Conservation (phyloP, 768 basidiomycete species). For the Termitomyces sp. region DNA sequence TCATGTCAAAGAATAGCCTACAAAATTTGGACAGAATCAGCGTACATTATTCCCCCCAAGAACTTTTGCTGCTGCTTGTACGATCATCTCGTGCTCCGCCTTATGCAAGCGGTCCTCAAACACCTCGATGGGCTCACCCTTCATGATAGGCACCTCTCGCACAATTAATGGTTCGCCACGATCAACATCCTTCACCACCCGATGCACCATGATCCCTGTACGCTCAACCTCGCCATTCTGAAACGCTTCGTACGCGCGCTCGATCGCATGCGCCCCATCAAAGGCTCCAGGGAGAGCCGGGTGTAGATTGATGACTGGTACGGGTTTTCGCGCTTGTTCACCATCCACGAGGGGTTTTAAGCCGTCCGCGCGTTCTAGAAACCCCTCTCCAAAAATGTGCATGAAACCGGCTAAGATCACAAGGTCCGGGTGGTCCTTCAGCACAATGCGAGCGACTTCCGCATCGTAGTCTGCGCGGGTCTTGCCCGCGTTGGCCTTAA, state of each 20-base stretch:
- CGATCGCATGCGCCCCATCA: slow-evolving; percentile 89
- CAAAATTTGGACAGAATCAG: not conserved
- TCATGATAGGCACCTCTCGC: slow-evolving; percentile 63
- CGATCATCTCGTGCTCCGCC: slow-evolving; percentile 88
- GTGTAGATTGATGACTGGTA: slow-evolving; percentile 94
- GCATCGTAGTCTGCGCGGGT: slow-evolving; percentile 82
- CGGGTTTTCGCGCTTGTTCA: slow-evolving; percentile 25
- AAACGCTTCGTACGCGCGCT: slow-evolving; percentile 86
- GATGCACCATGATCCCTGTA: slow-evolving; percentile 91
- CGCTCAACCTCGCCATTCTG: slow-evolving; percentile 71
- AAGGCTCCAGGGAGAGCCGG: slow-evolving; percentile 96
- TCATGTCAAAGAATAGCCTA: not conserved
- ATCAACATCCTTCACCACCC: slow-evolving; percentile 91
- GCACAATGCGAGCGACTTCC: slow-evolving; percentile 67
- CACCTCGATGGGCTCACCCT: slow-evolving; percentile 65
- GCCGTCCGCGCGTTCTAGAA: slow-evolving; percentile 63
- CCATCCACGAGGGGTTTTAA: slow-evolving; percentile 27
- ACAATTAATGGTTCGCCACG: slow-evolving; percentile 85
- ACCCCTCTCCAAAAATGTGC: slow-evolving; percentile 86
- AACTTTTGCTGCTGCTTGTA: slow-evolving; percentile 72
- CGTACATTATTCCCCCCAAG: slow-evolving; percentile 38
- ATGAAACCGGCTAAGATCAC: slow-evolving; percentile 99
- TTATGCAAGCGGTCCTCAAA: slow-evolving; percentile 76
- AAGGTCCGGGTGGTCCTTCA: slow-evolving; percentile 65
- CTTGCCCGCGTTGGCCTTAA: slow-evolving; percentile 65